phyloP scores from a whole-genome alignment of 2,329 filamentous ascomycete species.

The Tolypocladium pustulatum region DNA sequence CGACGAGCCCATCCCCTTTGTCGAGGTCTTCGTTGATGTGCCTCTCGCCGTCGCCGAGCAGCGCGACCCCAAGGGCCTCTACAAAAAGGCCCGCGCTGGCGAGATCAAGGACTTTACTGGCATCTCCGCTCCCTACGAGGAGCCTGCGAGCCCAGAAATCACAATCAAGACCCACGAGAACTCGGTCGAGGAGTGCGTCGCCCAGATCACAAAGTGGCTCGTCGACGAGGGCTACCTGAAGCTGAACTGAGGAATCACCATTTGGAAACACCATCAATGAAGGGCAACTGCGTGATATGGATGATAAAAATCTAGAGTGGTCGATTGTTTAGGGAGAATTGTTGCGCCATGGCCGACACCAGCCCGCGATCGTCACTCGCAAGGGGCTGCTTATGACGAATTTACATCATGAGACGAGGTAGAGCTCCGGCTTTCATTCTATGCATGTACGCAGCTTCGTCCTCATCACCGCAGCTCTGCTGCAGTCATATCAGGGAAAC shows the following conservation, averaged over 20 bases:
- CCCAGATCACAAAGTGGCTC: conserved; percentile 72
- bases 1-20: conserved; percentile 69
- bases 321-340: neutral
- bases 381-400: neutral
- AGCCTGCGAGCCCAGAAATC: conserved; percentile 75
- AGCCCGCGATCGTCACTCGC: neutral
- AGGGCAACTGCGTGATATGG: neutral
- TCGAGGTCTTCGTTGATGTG: conserved; percentile 91
- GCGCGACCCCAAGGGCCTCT: conserved; percentile 93
- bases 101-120: conserved; percentile 97
- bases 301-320: neutral
- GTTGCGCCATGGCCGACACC: neutral
- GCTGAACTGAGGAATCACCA: conserved; percentile 8
- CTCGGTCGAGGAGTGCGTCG: conserved; percentile 80
- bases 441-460: neutral
- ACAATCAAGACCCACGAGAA: conserved; percentile 73
- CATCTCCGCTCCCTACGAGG: conserved; percentile 91
- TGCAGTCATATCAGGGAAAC: conserved; percentile 36
- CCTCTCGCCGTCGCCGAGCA: conserved; percentile 86
- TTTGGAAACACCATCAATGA: neutral
- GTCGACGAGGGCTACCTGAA: conserved; percentile 49
- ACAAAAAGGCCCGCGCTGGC: conserved; percentile 90
- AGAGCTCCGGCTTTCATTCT: conserved; percentile 18
- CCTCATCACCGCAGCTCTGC: neutral
- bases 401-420: conserved; percentile 9